Base-by-base conservation (phyloP, 257 asterid species). In the Mitragyna speciosa region DNA sequence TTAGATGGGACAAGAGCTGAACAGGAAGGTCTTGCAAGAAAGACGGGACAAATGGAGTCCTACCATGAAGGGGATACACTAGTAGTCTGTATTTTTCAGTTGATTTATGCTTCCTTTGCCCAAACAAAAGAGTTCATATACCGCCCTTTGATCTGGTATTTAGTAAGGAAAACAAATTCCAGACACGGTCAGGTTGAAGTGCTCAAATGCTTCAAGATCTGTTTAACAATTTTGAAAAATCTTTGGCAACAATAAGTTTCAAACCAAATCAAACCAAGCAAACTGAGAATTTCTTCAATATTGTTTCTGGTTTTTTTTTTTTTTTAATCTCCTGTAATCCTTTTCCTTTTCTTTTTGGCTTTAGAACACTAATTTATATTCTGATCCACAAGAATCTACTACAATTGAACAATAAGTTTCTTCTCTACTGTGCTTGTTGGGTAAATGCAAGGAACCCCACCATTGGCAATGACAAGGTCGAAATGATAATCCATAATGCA, bases 41-140 rank as follows among this genome's bases (percentile, higher is more conserved):
- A 96, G 89, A 91, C 91, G 99, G 81, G 87, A 84, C 96, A 96
- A 87, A 96, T 96, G 99, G 99, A 96, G 79, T 89, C 91, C 65
- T 96, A 96, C 78, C 94, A 96, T 12, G 99, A 96, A 87, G 93
- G 39, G 20, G 64, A 56, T 56, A 56, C 5, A 22, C 12, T 22
- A 20, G 64, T 22, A 1, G 9, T 56, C 20, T 56, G 11, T 56
- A 51, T 56, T 56, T 56, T 56, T 12, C 26, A 3, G 64, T 19
- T 56, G 64, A 56, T 56, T 22, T 24, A 19, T 54, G 30, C 65
- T 58, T 24, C 65, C 24, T 9, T 12, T 15, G n/a, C 12, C 65
- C 30, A 22, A 58, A 58, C 65, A 58, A 58, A 54, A 24, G 16
- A 76, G 31, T 26, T n/a, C 31, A 20, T 0, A 73, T 11, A 15